Conservation (phyloP, 352 stramenopile species). For the Globisporangium emineosum region DNA sequence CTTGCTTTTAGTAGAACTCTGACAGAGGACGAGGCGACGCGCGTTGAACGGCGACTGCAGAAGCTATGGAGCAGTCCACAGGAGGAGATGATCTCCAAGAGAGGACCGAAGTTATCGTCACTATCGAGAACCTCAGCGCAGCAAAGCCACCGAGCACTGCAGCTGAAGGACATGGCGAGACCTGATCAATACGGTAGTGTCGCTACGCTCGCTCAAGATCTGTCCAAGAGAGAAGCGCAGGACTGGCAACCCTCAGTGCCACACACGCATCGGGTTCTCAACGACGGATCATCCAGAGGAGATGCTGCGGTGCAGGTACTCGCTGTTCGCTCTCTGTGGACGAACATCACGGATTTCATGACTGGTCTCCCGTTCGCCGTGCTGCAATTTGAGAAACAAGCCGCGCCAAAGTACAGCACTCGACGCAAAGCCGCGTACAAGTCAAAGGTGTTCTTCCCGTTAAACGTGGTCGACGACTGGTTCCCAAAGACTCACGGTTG, state of each 20-base stretch:
- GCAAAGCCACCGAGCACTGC: not conserved
- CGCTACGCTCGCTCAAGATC: not conserved
- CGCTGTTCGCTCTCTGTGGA: not conserved
- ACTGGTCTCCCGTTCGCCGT: conserved; percentile 2
- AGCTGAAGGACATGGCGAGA: not conserved
- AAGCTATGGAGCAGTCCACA: not conserved
- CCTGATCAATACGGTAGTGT: too few species aligned
- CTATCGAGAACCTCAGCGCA: not conserved
- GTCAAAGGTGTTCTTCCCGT: conserved; percentile 5
- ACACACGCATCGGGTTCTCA: not conserved
- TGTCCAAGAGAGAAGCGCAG: not conserved
- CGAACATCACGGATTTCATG: not conserved
- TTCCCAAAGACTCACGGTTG: not conserved
- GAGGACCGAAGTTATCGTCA: too few species aligned
- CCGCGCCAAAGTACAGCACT: not conserved
- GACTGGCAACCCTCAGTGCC: not conserved
- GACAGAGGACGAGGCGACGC: not conserved
- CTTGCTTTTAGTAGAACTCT: not conserved
- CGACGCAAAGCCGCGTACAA: not conserved
- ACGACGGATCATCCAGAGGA: not conserved
- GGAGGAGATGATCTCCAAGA: not conserved
- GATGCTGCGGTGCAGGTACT: not conserved
- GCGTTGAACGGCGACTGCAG: not conserved
- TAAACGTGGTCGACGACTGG: not conserved
- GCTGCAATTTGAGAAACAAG: not conserved